phyloP scores from a whole-genome alignment of 164 flowering plant species.

The Stephania cephalantha region DNA sequence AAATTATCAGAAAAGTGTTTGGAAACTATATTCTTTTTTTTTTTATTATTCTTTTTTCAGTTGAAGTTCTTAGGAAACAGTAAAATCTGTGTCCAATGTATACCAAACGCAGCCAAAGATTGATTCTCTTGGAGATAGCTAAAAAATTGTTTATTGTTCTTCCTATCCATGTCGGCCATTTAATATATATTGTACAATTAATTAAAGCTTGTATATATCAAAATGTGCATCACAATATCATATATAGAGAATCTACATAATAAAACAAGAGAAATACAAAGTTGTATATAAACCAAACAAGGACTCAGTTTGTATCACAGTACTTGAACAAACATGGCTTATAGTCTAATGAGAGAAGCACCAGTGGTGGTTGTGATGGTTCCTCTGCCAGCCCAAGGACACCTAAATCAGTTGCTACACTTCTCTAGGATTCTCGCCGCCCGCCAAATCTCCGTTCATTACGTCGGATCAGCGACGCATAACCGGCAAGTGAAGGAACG shows the following conservation, averaged over 20 bases:
- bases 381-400: slow-evolving; percentile 60
- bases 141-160: not conserved
- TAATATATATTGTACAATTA: no score
- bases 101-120: no score
- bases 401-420: slow-evolving; percentile 53
- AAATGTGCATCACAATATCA: no score
- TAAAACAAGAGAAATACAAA: no score
- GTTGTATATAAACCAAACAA: not conserved
- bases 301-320: not conserved
- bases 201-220: no score
- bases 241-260: no score
- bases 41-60: no score
- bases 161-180: not conserved
- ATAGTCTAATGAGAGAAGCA: not conserved
- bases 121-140: not conserved
- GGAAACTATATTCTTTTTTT: no score
- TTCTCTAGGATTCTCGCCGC: slow-evolving; percentile 40
- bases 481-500: slow-evolving; percentile 49
- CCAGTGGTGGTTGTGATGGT: slow-evolving; percentile 42
- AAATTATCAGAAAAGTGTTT: no score
- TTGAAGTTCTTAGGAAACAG: no score
- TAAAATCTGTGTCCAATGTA: no score
- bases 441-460: slow-evolving; percentile 39
- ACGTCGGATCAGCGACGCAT: slow-evolving; percentile 38
- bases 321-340: not conserved